Evolutionary conservation across 306 rosid genomes (phyloP).

Genomic region (Dryas drummondii): DNA sequence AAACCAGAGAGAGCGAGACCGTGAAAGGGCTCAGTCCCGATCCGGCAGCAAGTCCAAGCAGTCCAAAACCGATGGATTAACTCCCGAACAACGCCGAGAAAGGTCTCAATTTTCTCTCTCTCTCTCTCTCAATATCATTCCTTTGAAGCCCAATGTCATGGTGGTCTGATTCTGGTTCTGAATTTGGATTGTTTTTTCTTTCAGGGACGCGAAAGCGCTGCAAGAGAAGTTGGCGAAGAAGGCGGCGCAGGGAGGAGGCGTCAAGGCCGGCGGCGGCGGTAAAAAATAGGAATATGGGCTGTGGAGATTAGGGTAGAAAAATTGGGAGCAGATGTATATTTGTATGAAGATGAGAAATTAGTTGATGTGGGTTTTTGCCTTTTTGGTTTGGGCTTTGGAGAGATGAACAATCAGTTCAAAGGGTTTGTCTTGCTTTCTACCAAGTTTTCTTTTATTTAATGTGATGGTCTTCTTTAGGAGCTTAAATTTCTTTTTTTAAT

Average conservation of each 20-base stretch:
- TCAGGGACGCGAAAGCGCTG: conserved; percentile 71
- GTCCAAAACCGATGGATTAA: conserved; percentile 56
- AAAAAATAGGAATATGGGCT: conserved; percentile 33
- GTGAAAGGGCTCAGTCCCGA: conserved; percentile 74
- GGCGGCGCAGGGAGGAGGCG: conserved; percentile 48
- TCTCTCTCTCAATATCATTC: not conserved
- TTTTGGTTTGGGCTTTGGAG: not conserved
- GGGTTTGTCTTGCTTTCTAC: conserved; percentile 5
- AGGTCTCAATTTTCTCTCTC: conserved; percentile 42
- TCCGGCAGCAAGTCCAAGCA: conserved; percentile 31
- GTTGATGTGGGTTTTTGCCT: too few relatives aligned
- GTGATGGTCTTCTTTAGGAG: too few relatives aligned
- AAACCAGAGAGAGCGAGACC: conserved; percentile 66
- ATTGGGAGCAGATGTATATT: conserved; percentile 1
- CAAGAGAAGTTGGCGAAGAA: conserved; percentile 69
- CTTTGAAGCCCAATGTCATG: not conserved
- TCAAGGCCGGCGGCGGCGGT: conserved; percentile 25
- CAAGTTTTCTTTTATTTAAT: not conserved
- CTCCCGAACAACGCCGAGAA: conserved; percentile 87
- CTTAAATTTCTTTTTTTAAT: too few relatives aligned
- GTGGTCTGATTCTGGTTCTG: not conserved
- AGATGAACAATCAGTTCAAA: not conserved
- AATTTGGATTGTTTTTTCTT: not conserved
- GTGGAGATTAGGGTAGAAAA: conserved; percentile 5
- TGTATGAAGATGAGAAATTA: too few relatives aligned